Evolutionary conservation across 116 monocot genomes (phyloP), one percentile per base, ranked within the genome.

Genomic region (Cymodocea nodosa): DNA sequence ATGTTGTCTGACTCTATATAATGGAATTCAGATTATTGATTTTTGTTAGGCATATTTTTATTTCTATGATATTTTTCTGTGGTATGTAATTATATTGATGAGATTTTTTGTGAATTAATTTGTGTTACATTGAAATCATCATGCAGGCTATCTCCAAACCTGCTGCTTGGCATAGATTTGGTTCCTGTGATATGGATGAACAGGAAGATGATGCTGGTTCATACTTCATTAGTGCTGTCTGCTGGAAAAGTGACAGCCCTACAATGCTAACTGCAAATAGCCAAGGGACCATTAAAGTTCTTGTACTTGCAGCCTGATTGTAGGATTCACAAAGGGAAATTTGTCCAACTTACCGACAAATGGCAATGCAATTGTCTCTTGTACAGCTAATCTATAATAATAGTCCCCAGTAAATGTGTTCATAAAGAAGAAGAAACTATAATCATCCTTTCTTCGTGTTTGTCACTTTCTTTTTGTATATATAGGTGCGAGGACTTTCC

Each of bases 191-290:
- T 22, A 49, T 89, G 24, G 82, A 88, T 39, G 92, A 97, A 23
- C 22, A 76, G 40, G 92, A 92, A 56, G 92, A 89, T 59, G 95
- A 90, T 62, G 63, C 71, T 2, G 77, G 82, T 37, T 87, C 95
- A 10, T 98, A 89, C 68, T 98, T 98, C 63, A 98, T 98, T 53
- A 98, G 98, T 58, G 89, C 98, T 36, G 98, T 92, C 15, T 92
- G 98, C 63, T 98, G 98, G 92, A 98, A 98, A 67, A 98, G 92
- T 62, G 89, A 98, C 61, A 92, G 98, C 60, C 89, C 98, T 24
- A 98, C 92, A 5, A 84, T 98, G 92, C 62, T 98, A 66, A 73
- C 98, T 59, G 98, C 98, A 18, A 98, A 98, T 74, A 98, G 98
- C 71, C 92, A 88, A 71, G 98, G 98, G 22, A 89, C 98, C 14